Evolutionary conservation across 2,329 filamentous ascomycete genomes (phyloP).

Genomic region (Aschersonia sp.): DNA sequence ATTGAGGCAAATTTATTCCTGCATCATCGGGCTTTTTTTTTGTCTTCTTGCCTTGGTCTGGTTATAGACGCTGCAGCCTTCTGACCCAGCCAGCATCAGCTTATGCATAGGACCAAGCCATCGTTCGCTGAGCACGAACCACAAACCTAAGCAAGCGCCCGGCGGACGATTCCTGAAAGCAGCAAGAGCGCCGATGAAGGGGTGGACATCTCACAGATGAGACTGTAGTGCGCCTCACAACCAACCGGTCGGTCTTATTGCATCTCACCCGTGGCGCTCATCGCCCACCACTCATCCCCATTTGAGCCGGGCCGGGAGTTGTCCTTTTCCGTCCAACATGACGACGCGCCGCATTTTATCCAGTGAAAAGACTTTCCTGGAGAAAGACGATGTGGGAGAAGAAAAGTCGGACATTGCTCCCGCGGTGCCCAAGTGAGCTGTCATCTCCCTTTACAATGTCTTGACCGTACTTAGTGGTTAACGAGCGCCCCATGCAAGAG

Average conservation of each 20-base stretch:
- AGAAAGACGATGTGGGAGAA: constrained; percentile 37
- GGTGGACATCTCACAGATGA: neutral
- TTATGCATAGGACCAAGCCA: too few relatives aligned
- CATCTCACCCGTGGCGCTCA: neutral
- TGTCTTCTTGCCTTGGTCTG: too few relatives aligned
- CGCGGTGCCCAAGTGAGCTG: constrained; percentile 59
- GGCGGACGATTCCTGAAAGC: neutral
- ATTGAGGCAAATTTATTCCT: too few relatives aligned
- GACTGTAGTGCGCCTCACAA: neutral
- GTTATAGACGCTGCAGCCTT: too few relatives aligned
- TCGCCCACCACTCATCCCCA: neutral
- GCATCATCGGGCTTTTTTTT: too few relatives aligned
- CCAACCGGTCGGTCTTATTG: neutral
- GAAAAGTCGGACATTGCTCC: constrained; percentile 63
- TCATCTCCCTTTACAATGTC: neutral
- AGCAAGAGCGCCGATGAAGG: neutral
- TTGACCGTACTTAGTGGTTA: too few relatives aligned
- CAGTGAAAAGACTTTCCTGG: constrained; percentile 51
- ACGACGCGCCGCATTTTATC: constrained; percentile 53
- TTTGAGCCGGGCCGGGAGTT: neutral
- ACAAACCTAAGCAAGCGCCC: too few relatives aligned
- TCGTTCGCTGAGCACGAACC: too few relatives aligned
- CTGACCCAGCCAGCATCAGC: too few relatives aligned
- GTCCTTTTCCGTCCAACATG: constrained; percentile 33
- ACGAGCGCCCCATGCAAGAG: constrained; percentile 25